A percentile compares a stretch with the other conserved stretches of the same genome.
Conservation (phyloP, 148 eudicot genomes). For the Persicaria maculosa region DNA sequence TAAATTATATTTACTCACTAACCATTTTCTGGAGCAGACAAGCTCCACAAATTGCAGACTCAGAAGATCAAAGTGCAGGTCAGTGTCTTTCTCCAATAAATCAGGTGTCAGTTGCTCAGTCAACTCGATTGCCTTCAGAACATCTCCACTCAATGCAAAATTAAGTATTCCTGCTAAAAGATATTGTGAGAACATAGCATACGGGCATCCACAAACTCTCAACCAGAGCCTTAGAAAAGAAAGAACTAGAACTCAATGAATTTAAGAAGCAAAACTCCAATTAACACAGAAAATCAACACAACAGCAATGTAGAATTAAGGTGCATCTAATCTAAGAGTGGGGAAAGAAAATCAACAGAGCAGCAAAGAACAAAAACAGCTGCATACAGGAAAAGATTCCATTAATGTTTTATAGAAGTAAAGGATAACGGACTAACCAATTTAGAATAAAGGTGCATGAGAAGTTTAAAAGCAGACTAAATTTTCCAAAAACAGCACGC, state of each 20-base stretch:
- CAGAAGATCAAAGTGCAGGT: constrained; percentile 77
- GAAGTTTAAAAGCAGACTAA: too few species aligned
- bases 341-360: too few species aligned
- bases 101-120: constrained; percentile 75
- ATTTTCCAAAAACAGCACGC: too few species aligned
- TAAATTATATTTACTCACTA: constrained; percentile 18
- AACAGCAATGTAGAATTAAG: too few species aligned
- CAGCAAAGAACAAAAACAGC: too few species aligned
- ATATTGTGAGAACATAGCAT: neutral
- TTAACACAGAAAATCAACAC: too few species aligned
- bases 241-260: neutral
- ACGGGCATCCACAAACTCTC: neutral
- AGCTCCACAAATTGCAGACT: constrained; percentile 86
- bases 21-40: constrained; percentile 64
- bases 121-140: constrained; percentile 68
- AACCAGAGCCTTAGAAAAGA: neutral
- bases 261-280: too few species aligned
- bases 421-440: too few species aligned
- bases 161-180: constrained; percentile 52
- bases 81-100: constrained; percentile 58
- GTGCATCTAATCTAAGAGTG: too few species aligned
- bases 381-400: too few species aligned
- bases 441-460: too few species aligned
- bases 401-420: too few species aligned
- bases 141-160: constrained; percentile 58